Evolutionary conservation across 139 green algal genomes (phyloP).

Genomic region (Picochlorum sp.): DNA sequence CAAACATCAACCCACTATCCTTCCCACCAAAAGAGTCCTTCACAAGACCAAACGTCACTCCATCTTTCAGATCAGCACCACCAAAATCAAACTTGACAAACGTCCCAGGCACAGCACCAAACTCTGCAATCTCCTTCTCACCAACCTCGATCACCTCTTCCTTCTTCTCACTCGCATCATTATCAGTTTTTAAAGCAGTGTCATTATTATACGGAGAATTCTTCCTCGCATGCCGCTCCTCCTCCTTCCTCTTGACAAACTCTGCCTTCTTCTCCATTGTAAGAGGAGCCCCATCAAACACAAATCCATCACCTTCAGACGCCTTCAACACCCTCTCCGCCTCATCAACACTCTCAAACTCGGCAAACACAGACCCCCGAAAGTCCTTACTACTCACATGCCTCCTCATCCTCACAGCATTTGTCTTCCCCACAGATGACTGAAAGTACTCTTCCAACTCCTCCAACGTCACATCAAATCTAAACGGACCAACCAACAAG

Average conservation of each 20-base stretch:
- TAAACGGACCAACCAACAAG: conserved; percentile 72
- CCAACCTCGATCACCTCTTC: neutral
- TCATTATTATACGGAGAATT: conserved; percentile 10
- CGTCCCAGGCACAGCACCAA: conserved; percentile 19
- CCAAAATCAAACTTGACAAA: conserved; percentile 35
- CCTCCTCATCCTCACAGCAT: conserved; percentile 67
- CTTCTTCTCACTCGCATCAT: neutral
- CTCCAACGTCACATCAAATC: conserved; percentile 53
- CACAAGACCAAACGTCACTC: conserved; percentile 29
- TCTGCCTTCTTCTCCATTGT: conserved; percentile 51
- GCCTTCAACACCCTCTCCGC: conserved; percentile 39
- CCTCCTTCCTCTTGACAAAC: conserved; percentile 54
- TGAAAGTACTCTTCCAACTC: conserved; percentile 51
- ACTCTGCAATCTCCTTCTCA: conserved; percentile 4
- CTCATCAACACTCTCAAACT: conserved; percentile 51
- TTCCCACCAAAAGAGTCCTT: conserved; percentile 39
- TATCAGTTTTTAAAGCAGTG: conserved; percentile 1
- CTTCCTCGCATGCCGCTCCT: conserved; percentile 38
- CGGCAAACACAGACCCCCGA: conserved; percentile 73
- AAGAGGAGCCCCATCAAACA: conserved; percentile 56
- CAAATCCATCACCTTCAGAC: neutral
- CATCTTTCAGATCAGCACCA: conserved; percentile 22
- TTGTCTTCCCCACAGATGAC: conserved; percentile 24
- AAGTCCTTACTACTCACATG: conserved; percentile 71
- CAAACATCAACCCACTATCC: conserved; percentile 32